Base-by-base conservation (phyloP, 2,329 filamentous ascomycete genomes). In the Claviceps sp. region DNA sequence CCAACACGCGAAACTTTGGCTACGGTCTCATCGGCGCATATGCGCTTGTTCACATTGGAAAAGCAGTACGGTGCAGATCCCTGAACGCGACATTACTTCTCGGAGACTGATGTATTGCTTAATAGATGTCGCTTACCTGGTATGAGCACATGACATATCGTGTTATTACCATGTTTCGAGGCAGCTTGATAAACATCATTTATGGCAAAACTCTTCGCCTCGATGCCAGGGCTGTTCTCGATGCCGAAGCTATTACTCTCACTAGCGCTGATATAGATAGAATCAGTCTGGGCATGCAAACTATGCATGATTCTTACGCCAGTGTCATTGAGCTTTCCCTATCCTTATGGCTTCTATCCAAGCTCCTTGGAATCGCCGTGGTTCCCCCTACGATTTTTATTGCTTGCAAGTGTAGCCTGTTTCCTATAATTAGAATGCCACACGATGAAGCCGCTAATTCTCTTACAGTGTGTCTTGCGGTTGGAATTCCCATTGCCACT, bases 201-300 rank as follows among this genome's bases (percentile, higher is more conserved):
- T 79, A 74, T 57, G 65, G 67, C 37, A 72, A 73, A 55, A 72
- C 72, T 0, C 57, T 72, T 2, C 57, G 60, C 3, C 44, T 52
- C 9, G 22, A 9, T 9, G 14, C 60, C 2, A 59, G 58, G 5
- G 54, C 58, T 2, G 57, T 61, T 13, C 62, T 65, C 11, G 65
- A 68, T 37, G 60, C 62, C 0, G 63, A 63, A 9, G 64, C 70
- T 1, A 54, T 69, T 18, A 73, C 70, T 1, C 57, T 73, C 14
- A 73, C 74, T 68, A 70, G 65, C 44, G 67, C 69, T 5, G 71
- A 73, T 48, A 65, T 74, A 24, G 69, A 71, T 43, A 55, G 59
- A 13, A 63, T 69, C 37, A 58, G 57, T 0, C 50, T 55, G 18
- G 59, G 62, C 30, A 52, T 67, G 47, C 48, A 58, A 1, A 48